Percentiles rank a stretch among this genome's conserved stretches.
phyloP scores from a whole-genome alignment of 2,329 filamentous ascomycete genomes.

The Nothomitra cinnamomea region DNA sequence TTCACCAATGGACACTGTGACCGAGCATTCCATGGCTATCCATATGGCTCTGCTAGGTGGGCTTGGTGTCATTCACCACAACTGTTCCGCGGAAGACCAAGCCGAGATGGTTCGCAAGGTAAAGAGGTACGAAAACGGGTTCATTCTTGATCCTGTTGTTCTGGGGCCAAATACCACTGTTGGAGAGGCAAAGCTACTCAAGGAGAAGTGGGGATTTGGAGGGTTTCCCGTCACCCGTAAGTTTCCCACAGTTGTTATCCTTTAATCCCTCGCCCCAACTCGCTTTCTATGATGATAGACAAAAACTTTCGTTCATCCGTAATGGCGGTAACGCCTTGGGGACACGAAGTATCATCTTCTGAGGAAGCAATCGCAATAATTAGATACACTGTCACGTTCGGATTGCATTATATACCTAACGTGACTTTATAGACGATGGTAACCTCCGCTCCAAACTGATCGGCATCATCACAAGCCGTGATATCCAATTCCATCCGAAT shows the following conservation, averaged over 20 bases:
- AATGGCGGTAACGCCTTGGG: slow-evolving; percentile 79
- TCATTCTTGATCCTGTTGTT: slow-evolving; percentile 91
- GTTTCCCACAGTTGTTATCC: slow-evolving; percentile 22
- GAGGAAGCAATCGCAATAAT: not conserved
- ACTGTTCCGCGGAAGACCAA: slow-evolving; percentile 94
- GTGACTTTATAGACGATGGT: slow-evolving; percentile 67
- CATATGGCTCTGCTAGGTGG: slow-evolving; percentile 84
- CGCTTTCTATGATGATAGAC: slow-evolving; percentile 1
- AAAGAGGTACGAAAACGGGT: slow-evolving; percentile 98
- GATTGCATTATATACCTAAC: too few relatives aligned
- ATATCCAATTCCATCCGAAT: slow-evolving; percentile 89
- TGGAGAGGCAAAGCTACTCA: slow-evolving; percentile 75
- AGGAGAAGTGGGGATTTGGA: slow-evolving; percentile 97
- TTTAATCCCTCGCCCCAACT: slow-evolving; percentile 37
- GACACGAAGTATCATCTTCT: slow-evolving; percentile 28
- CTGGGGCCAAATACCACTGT: slow-evolving; percentile 78
- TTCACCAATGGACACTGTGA: slow-evolving; percentile 98
- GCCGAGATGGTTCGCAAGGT: slow-evolving; percentile 99
- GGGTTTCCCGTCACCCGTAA: slow-evolving; percentile 97
- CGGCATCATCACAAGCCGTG: slow-evolving; percentile 93
- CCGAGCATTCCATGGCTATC: slow-evolving; percentile 98
- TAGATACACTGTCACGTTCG: too few relatives aligned
- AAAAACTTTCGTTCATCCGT: slow-evolving; percentile 99
- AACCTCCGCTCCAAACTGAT: slow-evolving; percentile 89
- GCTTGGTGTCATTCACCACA: slow-evolving; percentile 94